Percentiles rank a stretch among this genome's conserved stretches.
These are phyloP conservation scores for Novymonas esmeraldas DNA, from an alignment of 208 protist genomes.

Conservation along the genomic window DNA sequence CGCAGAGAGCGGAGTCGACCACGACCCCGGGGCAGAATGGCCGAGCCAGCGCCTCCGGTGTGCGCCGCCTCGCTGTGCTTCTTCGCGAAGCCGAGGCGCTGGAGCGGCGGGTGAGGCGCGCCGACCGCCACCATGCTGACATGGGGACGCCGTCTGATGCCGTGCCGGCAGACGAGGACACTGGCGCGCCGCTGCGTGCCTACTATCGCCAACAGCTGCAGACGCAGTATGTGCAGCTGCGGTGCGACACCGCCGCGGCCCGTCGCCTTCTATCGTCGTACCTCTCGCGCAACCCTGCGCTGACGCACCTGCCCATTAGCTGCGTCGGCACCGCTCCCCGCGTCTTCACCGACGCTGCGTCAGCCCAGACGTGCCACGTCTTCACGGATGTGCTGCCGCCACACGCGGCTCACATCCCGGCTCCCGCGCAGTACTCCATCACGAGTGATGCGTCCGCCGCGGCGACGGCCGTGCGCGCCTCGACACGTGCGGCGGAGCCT, in stretches of 20 bases:
- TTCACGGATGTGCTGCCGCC: constrained; percentile 13
- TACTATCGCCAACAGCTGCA: constrained; percentile 31
- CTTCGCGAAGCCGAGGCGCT: constrained; percentile 19
- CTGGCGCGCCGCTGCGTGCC: constrained; percentile 1
- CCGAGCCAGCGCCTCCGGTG: background rate
- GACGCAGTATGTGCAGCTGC: constrained; percentile 10
- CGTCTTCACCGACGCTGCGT: background rate
- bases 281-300: constrained; percentile 7
- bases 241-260: constrained; percentile 5
- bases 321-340: constrained; percentile 22
- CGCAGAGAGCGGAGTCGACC: background rate
- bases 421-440: background rate
- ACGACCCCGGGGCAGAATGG: background rate
- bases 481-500: background rate
- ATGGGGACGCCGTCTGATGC: no score
- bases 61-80: constrained; percentile 18
- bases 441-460: background rate
- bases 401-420: constrained; percentile 3
- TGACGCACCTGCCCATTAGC: constrained; percentile 18
- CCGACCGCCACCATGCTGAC: no score
- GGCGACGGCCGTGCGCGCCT: background rate
- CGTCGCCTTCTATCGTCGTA: constrained; percentile 1
- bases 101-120: background rate
- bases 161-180: background rate
- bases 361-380: background rate